Evolutionary conservation across 805 yeast genomes (phyloP), one percentile per base, ranked within the genome.

Genomic region (Isabelozyma heimii): DNA sequence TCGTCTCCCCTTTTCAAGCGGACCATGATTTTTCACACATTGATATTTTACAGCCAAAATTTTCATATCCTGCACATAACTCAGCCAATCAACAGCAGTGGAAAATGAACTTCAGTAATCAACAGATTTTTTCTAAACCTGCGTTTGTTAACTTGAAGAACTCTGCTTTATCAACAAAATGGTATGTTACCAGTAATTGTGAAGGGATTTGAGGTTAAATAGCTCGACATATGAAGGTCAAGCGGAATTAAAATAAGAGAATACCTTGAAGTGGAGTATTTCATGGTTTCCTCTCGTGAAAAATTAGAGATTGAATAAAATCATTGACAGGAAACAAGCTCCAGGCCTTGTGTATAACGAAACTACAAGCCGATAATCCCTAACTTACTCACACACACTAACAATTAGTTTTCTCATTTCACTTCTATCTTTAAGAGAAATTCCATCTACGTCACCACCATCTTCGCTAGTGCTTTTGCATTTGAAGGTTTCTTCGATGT

Each of bases 401-500:
- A 17, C 30, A 13, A 39, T 17, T 40, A 40, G 20, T 17, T 20
- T 40, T 12, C 27, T 26, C 20, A 49, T 49, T 47, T 50, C 24
- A 47, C 55, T 48, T 20, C 51, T 50, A 56, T 65, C 48, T 85
- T 89, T 81, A 89, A 89, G 82, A 89, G 97, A 81, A 91, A 92
- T 83, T 82, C 97, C 43, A 77, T 87, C 54, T 89, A 80, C 72
- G 96, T 91, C 53, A 89, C 89, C 56, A 77, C 94, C 53, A 77
- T 91, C 52, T 86, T 91, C 59, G 86, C 83, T 45, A 83, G 88
- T 61, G 91, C 97, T 43, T 91, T 91, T 65, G 83, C 84, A 54
- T 90, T 91, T 81, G 92, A 89, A 76, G 85, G 84, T 45, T 77
- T 78, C 63, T 87, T 87, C 58, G 94, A 88, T 66, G 67, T 71